Conservation (phyloP, 257 asterid genomes). For the Lycium barbarum region DNA sequence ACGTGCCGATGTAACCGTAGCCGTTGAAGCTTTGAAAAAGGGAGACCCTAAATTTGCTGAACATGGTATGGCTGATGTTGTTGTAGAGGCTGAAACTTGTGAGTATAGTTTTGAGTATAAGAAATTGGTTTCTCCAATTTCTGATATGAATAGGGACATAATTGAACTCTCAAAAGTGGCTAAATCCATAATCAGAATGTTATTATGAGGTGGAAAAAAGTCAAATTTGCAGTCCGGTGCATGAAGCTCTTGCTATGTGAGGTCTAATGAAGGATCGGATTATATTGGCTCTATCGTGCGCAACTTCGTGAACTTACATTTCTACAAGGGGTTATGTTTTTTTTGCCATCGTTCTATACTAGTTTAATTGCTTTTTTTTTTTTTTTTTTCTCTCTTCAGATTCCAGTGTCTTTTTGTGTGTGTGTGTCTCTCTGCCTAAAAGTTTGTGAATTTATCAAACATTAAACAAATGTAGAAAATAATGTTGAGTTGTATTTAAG, state of each 20-base stretch:
- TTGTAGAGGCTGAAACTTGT: slow-evolving; percentile 58
- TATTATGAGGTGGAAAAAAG: not conserved
- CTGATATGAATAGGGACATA: slow-evolving; percentile 31
- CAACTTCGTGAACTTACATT: not conserved
- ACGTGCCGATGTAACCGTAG: slow-evolving; percentile 57
- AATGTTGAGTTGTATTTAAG: not conserved
- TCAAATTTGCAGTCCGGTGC: not conserved
- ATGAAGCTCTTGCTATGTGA: not conserved
- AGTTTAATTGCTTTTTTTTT: not conserved
- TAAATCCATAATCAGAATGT: slow-evolving; percentile 43
- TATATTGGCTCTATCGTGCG: not conserved
- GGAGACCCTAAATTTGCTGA: slow-evolving; percentile 67
- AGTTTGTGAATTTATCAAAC: not conserved
- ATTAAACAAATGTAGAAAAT: not conserved
- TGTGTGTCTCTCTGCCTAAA: not conserved
- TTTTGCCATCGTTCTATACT: not conserved
- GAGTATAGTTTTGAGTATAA: slow-evolving; percentile 41
- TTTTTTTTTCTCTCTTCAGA: not conserved
- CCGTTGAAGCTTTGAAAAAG: slow-evolving; percentile 47
- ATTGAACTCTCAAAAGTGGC: slow-evolving; percentile 44
- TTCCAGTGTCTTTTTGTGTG: not conserved
- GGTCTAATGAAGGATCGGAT: not conserved
- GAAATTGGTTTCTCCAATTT: slow-evolving; percentile 41
- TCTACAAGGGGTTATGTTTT: not conserved
- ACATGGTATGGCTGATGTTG: slow-evolving; percentile 62